Evolutionary conservation across 1,139 yeast species (phyloP), one percentile per base, ranked within the genome.

Genomic region (Blastobotrys ciferrii): DNA sequence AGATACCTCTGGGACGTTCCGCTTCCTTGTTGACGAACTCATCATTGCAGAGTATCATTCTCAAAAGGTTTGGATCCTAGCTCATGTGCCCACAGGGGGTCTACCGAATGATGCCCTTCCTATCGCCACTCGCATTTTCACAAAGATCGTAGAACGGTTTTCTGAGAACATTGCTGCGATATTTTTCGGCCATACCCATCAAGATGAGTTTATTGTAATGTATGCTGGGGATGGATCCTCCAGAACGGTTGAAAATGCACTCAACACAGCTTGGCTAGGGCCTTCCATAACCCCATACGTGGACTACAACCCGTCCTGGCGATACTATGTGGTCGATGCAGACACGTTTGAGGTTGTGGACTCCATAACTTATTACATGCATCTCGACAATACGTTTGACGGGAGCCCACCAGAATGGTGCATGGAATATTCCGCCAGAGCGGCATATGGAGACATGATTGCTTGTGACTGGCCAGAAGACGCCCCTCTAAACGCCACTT

Each of bases 101-200:
- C 46, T 56, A 7, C 46, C 61, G 4, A 76, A 73, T 51, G 86
- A 82, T 56, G 73, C 84, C 14, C 67, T 83, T 47, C 87, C 88
- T n/a, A 69, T 80, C 37, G 83, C 80, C 45, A 76, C 86, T 9
- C 70, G 75, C 43, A 70, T 80, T 39, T 78, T 82, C 53, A 70
- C 75, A 32, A 77, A 77, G 54, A 78, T 83, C 43, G 74, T 84
- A 20, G 80, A 81, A 57, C 73, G 89, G 60, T 84, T 82, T 62
- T 77, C 85, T 36, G 77, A 56, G 58, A 80, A 85, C 11, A 80
- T 84, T 63, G 85, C 88, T 9, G 82, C 77, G 46, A 70, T 82
- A 14, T 84, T 84, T 68, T 82, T 76, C 61, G 91, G 88, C 19
- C 89, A 84, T 61, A 83, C 87, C 7, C 91, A 84, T 60, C 70